Base-by-base conservation (phyloP, 2,329 filamentous ascomycete genomes). In the Aureobasidium sp. region DNA sequence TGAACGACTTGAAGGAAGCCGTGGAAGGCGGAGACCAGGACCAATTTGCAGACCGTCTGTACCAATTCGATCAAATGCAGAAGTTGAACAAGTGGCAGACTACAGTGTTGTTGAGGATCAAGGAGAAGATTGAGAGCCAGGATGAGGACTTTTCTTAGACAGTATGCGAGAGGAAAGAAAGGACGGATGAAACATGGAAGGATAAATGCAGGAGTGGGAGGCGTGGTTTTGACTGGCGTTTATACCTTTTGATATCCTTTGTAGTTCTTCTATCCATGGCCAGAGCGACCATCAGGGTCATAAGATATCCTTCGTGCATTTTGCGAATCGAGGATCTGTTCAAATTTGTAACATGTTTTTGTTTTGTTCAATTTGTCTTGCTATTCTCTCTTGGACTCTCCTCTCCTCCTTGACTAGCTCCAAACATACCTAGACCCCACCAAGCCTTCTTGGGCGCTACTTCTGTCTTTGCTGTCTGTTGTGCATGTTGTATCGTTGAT, bases 31-130 rank as follows among this genome's bases (percentile, higher is more conserved):
- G 87, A 62, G 90, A 95, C 70, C 87, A 89, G 73, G 91, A 96
- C 69, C 81, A 82, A 65, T 97, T 96, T 71, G 84, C 88, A 26
- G 90, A 96, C 71, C 92, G 92, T 74, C 77, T 94, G 66, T 96
- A 89, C 80, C 87, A 93, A 74, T 97, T 85, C 72, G 92, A 97
- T 74, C 90, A 95, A 78, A 82, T 96, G 78, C 94, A 87, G 78
- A 94, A 94, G 81, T 78, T 97, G 71, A 92, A 97, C 73, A 94
- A 93, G 79, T 97, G 93, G 93, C 96, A 97, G 87, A 96, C 90
- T 56, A 90, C 88, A 36, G 79, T 96, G 63, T 76, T 96, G 66
- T 78, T 96, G 71, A 84, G 86, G 68, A 83, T 97, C 70, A 97
- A 97, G 86, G 87, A 87, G 70, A 81, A 81, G 60, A 95, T 96